Base-by-base conservation (phyloP, 2,329 filamentous ascomycete genomes). In the Alternaria gansuensis region DNA sequence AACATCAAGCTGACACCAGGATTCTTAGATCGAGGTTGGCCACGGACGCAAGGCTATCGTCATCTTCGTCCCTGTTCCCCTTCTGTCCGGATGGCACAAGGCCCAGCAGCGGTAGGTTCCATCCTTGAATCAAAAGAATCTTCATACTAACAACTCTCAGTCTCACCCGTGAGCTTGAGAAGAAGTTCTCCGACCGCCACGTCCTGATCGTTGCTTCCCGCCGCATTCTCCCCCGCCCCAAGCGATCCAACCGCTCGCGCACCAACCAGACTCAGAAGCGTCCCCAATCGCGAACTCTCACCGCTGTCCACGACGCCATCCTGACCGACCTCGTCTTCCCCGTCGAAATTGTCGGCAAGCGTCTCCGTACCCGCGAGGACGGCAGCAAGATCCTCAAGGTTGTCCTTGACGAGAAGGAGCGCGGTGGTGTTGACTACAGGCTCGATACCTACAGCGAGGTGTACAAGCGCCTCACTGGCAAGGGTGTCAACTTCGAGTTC, bases 141-240 rank as follows among this genome's bases (percentile, higher is more conserved):
- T 33, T 10, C 10, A 8, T 40, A 44, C 68, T 68, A 43, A 68
- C 49, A 39, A 21, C 5, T 44, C 68, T 13, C 66, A 98, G 94
- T 81, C 90, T 99, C 81, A 99, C 95, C 84, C 95, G 95, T 85
- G 95, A 99, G 88, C 93, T 99, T 81, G 95, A 99, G 91, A 99
- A 99, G 93, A 99, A 99, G 88, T 99, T 99, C 92, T 98, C 95
- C 71, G 95, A 99, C 88, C 95, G 95, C 84, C 95, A 99, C 84
- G 95, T 99, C 82, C 87, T 99, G 82, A 93, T 99, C 89, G 90
- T 99, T 77, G 95, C 95, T 77, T 96, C 94, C 80, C 95, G 95
- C 88, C 95, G 95, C 84, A 99, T 99, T 79, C 88, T 99, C 66
- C 94, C 95, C 82, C 93, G 93, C 83, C 95, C 95, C 82, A 97